Percentiles rank a stretch among this genome's conserved stretches.
Conservation (phyloP, 2,329 filamentous ascomycete species). For the Apiospora pterosperma region DNA sequence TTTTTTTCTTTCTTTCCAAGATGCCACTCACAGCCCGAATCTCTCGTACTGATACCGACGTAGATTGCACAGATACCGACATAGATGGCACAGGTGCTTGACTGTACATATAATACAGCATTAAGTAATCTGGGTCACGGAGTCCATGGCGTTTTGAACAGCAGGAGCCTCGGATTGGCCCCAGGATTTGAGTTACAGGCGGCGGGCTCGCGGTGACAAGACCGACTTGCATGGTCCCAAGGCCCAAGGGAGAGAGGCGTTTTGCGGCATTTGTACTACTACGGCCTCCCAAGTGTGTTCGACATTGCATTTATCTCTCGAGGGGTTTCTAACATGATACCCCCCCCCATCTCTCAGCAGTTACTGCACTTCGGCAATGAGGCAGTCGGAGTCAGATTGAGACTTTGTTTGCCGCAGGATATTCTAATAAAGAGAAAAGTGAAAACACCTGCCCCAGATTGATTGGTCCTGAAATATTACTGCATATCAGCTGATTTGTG, state of each 20-base stretch:
- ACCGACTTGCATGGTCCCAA: not conserved
- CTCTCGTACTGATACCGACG: conserved; percentile 4
- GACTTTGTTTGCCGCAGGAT: not conserved
- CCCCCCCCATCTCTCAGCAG: not conserved
- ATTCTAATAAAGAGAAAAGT: not conserved
- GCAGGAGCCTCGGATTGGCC: not conserved
- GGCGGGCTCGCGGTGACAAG: not conserved
- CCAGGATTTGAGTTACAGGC: not conserved
- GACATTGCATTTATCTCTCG: not conserved
- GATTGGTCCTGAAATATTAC: no score
- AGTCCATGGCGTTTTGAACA: not conserved
- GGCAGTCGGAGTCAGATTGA: not conserved
- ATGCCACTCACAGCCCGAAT: not conserved
- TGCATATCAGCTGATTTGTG: not conserved
- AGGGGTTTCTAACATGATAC: not conserved
- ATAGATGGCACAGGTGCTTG: not conserved
- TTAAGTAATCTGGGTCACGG: not conserved
- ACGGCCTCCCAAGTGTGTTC: not conserved
- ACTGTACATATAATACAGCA: not conserved
- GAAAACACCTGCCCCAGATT: no score
- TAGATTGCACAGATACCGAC: not conserved
- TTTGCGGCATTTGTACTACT: not conserved
- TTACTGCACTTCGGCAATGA: not conserved
- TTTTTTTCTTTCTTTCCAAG: not conserved
- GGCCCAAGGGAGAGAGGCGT: not conserved